Conservation (phyloP, 2,329 filamentous ascomycete species). For the Aspergillus eucalypticola region DNA sequence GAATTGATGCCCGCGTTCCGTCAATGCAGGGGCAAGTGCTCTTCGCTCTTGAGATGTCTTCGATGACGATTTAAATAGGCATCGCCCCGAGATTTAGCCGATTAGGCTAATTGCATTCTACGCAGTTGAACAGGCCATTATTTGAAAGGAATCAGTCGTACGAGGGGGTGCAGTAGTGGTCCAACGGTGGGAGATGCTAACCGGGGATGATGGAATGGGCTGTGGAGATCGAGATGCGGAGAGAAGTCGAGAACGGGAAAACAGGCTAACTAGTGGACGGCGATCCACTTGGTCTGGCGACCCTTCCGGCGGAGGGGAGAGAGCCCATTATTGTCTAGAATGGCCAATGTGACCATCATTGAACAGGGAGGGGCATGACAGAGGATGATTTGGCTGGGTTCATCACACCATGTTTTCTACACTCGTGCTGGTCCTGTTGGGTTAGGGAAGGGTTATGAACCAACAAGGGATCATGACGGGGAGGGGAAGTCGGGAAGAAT, state of each 20-base stretch:
- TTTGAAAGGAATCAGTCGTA: not conserved
- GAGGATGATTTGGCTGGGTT: not conserved
- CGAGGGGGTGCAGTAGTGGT: not conserved
- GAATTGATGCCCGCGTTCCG: not conserved
- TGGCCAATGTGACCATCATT: too few species aligned
- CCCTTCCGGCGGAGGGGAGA: not conserved
- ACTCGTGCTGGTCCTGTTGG: too few species aligned
- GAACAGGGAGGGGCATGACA: not conserved
- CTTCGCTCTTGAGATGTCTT: not conserved
- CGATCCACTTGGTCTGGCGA: not conserved
- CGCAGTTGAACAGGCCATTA: not conserved
- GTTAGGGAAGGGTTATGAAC: too few species aligned
- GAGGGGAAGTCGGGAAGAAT: too few species aligned
- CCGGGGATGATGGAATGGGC: not conserved
- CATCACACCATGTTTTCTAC: too few species aligned
- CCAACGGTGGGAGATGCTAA: not conserved
- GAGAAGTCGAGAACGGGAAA: not conserved
- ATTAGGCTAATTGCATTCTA: not conserved
- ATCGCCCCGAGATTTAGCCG: not conserved
- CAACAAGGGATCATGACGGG: too few species aligned
- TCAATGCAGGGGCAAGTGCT: too few species aligned
- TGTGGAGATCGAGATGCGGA: not conserved
- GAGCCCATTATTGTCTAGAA: too few species aligned
- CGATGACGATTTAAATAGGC: not conserved
- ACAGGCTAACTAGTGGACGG: not conserved